These are phyloP conservation scores for Stentor roeselii DNA, from an alignment of 73 alveolate species.

Conservation along the genomic window DNA sequence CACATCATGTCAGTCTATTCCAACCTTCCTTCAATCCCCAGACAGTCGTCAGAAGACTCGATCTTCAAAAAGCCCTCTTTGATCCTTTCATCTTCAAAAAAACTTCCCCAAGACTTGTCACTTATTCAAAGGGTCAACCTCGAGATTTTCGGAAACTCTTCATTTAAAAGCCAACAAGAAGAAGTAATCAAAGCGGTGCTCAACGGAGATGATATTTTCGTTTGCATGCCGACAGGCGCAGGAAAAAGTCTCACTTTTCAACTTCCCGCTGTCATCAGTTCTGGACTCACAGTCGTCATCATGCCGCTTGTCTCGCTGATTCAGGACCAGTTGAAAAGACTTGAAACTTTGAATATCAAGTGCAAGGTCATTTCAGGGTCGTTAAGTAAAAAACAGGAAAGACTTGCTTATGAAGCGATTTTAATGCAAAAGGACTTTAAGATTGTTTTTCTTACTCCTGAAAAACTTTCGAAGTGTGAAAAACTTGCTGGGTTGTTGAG, in stretches of 20 bases:
- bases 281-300: slow-evolving; percentile 79
- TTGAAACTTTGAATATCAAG: not conserved
- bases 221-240: slow-evolving; percentile 94
- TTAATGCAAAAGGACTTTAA: not conserved
- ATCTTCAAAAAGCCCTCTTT: not conserved
- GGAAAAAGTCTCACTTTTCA: slow-evolving; percentile 86
- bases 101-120: not conserved
- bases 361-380: not conserved
- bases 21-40: too few species aligned
- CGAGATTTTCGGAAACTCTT: not conserved
- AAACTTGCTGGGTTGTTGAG: slow-evolving; percentile 34
- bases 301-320: slow-evolving; percentile 73
- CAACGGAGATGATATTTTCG: slow-evolving; percentile 69
- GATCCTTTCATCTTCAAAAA: not conserved
- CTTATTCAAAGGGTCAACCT: not conserved
- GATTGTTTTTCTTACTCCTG: slow-evolving; percentile 66
- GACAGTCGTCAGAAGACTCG: not conserved
- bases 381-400: not conserved
- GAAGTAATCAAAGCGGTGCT: not conserved
- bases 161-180: not conserved
- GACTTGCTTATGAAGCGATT: too few species aligned
- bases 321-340: not conserved
- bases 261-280: slow-evolving; percentile 68
- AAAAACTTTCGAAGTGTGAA: slow-evolving; percentile 45
- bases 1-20: not conserved